Percentiles rank a stretch among this genome's conserved stretches.
Evolutionary conservation across 192 early-diverging fungal genomes (phyloP).

Genomic region (Coemansia sp.): DNA sequence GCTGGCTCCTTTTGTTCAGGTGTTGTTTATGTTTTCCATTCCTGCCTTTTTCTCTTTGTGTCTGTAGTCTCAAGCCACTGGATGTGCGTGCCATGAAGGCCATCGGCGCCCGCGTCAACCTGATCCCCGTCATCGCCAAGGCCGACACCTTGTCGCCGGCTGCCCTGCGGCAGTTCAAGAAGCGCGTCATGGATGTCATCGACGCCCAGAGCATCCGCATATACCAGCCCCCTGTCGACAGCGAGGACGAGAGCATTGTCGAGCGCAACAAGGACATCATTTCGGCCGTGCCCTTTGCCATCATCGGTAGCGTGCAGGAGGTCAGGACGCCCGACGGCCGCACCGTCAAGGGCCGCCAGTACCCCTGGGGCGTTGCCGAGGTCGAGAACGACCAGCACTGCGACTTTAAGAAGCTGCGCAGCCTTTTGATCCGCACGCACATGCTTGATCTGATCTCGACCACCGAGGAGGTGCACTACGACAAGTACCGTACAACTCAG

Average conservation of each 20-base stretch:
- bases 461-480: conserved; percentile 96
- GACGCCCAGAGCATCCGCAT: conserved; percentile 87
- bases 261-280: conserved; percentile 83
- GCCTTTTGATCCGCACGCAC: conserved; percentile 94
- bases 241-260: conserved; percentile 76
- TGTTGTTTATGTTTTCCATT: background rate
- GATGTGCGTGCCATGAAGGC: conserved; percentile 99
- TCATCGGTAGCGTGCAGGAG: conserved; percentile 89
- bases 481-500: conserved; percentile 82
- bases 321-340: conserved; percentile 79
- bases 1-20: background rate
- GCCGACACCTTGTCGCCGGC: conserved; percentile 95
- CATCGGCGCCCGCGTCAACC: conserved; percentile 90
- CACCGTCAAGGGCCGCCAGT: conserved; percentile 91
- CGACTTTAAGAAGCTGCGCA: conserved; percentile 96
- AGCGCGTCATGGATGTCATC: conserved; percentile 91
- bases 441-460: conserved; percentile 94
- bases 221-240: conserved; percentile 84
- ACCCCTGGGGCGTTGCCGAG: conserved; percentile 98
- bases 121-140: conserved; percentile 98
- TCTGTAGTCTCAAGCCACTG: conserved; percentile 65
- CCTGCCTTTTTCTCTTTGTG: background rate
- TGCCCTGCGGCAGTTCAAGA: conserved; percentile 90
- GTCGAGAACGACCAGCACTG: conserved; percentile 99
- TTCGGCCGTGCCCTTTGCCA: conserved; percentile 91